Evolutionary conservation across 2,329 filamentous ascomycete species (phyloP).

Genomic region (Fusarium robinianum): DNA sequence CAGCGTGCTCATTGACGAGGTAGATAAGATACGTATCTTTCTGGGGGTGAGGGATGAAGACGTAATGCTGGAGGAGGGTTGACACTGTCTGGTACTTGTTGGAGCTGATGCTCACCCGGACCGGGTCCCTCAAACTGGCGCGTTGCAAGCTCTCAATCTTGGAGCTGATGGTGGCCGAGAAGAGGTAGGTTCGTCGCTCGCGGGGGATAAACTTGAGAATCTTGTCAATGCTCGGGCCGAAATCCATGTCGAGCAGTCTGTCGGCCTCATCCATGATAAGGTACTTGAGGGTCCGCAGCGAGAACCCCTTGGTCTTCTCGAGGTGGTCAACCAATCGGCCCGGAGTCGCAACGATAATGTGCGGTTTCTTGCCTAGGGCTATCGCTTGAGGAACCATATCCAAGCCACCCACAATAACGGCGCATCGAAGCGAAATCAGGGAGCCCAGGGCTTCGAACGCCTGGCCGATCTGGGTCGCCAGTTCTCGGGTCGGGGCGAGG

Average conservation of each 20-base stretch:
- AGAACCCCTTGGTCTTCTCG: slow-evolving; percentile 97
- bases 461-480: slow-evolving; percentile 89
- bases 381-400: slow-evolving; percentile 95
- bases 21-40: slow-evolving; percentile 92
- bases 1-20: slow-evolving; percentile 82
- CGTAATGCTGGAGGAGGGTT: slow-evolving; percentile 81
- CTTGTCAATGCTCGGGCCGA: slow-evolving; percentile 89
- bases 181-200: slow-evolving; percentile 81
- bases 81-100: slow-evolving; percentile 91
- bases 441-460: slow-evolving; percentile 86
- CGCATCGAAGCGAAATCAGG: slow-evolving; percentile 83
- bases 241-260: slow-evolving; percentile 88
- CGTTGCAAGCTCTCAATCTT: slow-evolving; percentile 93
- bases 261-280: slow-evolving; percentile 96
- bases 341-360: slow-evolving; percentile 90
- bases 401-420: slow-evolving; percentile 88
- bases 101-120: slow-evolving; percentile 78
- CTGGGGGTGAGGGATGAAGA: slow-evolving; percentile 82
- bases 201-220: slow-evolving; percentile 86
- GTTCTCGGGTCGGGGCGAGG: slow-evolving; percentile 88
- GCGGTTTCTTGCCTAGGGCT: slow-evolving; percentile 91
- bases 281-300: slow-evolving; percentile 78
- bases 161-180: slow-evolving; percentile 91
- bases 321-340: slow-evolving; percentile 88
- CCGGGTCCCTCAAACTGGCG: slow-evolving; percentile 82